These are phyloP conservation scores for Hemerocallis citrina DNA, from an alignment of 106 monocot genomes.

Conservation along the genomic window DNA sequence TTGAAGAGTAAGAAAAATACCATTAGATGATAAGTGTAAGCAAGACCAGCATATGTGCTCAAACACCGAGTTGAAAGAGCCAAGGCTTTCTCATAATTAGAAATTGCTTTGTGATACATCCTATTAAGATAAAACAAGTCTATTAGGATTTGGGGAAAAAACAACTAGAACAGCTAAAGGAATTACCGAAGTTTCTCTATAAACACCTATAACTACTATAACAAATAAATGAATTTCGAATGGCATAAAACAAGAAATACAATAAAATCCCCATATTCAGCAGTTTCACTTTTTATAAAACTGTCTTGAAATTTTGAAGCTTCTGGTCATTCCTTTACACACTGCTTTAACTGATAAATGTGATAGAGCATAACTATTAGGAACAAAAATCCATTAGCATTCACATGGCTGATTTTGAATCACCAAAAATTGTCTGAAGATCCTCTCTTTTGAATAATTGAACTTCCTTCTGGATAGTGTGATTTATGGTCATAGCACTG, in stretches of 20 bases:
- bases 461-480: too few species aligned
- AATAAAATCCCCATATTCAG: background rate
- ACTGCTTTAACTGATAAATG: too few species aligned
- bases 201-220: background rate
- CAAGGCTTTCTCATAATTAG: slow-evolving; percentile 88
- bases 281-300: background rate
- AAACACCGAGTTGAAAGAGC: slow-evolving; percentile 69
- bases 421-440: too few species aligned
- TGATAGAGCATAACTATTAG: too few species aligned
- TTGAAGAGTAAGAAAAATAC: slow-evolving; percentile 31
- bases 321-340: too few species aligned
- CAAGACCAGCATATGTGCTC: slow-evolving; percentile 84
- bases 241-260: background rate
- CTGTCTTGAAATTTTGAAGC: too few species aligned
- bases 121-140: slow-evolving; percentile 26
- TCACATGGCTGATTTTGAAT: too few species aligned
- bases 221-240: background rate
- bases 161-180: background rate
- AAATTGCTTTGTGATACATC: slow-evolving; percentile 75
- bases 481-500: too few species aligned
- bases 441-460: too few species aligned
- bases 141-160: slow-evolving; percentile 5
- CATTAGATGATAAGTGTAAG: slow-evolving; percentile 92
- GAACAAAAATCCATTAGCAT: too few species aligned
- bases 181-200: background rate